Conservation (phyloP, 139 green algal species). For the Asterochloris erici region DNA sequence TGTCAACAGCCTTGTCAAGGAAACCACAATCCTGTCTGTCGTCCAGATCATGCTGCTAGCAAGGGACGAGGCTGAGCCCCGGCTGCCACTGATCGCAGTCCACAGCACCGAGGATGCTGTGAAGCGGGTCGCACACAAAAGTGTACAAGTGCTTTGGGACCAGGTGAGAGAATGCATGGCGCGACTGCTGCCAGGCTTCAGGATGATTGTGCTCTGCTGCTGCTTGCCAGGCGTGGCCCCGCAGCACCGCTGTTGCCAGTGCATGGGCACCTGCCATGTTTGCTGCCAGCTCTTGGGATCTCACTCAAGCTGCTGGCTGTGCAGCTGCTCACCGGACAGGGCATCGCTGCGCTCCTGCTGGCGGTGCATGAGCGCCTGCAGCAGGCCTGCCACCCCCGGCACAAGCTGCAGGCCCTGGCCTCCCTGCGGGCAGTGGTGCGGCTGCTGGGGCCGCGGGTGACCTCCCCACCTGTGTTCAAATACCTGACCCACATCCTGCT, state of each 20-base stretch:
- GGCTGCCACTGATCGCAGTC: too few species aligned
- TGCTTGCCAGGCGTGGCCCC: not conserved
- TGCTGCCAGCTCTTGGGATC: not conserved
- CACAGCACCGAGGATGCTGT: too few species aligned
- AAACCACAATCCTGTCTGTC: too few species aligned
- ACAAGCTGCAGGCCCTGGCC: conserved; percentile 28
- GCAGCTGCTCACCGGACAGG: conserved; percentile 27
- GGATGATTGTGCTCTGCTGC: not conserved
- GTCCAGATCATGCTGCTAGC: too few species aligned
- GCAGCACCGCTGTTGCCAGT: not conserved
- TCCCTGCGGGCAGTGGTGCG: conserved; percentile 33
- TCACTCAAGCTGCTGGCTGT: not conserved
- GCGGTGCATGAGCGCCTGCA: conserved; percentile 33
- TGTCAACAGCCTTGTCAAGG: too few species aligned
- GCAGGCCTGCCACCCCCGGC: conserved; percentile 20
- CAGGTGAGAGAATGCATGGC: not conserved
- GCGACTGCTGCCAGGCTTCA: not conserved
- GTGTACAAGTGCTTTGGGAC: too few species aligned
- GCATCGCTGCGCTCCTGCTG: conserved; percentile 33
- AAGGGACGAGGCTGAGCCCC: too few species aligned
- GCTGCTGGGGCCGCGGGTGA: conserved; percentile 26
- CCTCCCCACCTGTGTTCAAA: conserved; percentile 26
- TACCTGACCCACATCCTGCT: conserved; percentile 45
- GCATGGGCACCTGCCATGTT: not conserved
- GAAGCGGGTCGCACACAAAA: too few species aligned